phyloP scores from a whole-genome alignment of 2,329 filamentous ascomycete species.

The Ophiostoma ulmi region DNA sequence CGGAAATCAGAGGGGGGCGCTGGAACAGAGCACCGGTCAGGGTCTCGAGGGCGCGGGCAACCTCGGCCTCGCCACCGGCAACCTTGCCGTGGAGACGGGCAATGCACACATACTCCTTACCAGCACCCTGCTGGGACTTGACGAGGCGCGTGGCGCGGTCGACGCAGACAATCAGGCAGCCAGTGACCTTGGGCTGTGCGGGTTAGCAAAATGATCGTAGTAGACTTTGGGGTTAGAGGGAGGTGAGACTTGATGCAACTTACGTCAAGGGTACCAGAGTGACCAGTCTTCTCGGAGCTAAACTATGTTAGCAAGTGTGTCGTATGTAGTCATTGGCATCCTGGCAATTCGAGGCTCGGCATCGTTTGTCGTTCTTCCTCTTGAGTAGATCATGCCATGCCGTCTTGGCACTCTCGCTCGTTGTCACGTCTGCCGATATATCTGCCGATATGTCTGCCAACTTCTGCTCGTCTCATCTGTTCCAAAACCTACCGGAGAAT shows the following conservation, averaged over 20 bases:
- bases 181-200: conserved; percentile 73
- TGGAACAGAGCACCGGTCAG: conserved; percentile 96
- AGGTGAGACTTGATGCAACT: conserved; percentile 16
- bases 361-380: conserved; percentile 4
- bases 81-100: conserved; percentile 94
- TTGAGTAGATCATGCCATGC: neutral
- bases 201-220: conserved; percentile 11
- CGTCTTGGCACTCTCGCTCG: neutral
- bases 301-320: neutral
- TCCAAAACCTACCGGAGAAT: conserved; percentile 67
- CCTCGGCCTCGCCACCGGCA: conserved; percentile 86
- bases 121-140: conserved; percentile 97
- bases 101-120: conserved; percentile 98
- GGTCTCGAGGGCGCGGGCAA: conserved; percentile 88
- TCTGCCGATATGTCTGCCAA: neutral
- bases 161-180: conserved; percentile 50
- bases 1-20: conserved; percentile 92
- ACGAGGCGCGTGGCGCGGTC: conserved; percentile 95
- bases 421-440: neutral
- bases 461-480: neutral
- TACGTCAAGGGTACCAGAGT: conserved; percentile 88
- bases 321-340: neutral
- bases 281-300: conserved; percentile 91
- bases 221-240: neutral
- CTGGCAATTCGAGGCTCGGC: conserved; percentile 10